These are phyloP conservation scores for Wickerhamomyces silvicola DNA, from an alignment of 805 yeast genomes.

Conservation along the genomic window DNA sequence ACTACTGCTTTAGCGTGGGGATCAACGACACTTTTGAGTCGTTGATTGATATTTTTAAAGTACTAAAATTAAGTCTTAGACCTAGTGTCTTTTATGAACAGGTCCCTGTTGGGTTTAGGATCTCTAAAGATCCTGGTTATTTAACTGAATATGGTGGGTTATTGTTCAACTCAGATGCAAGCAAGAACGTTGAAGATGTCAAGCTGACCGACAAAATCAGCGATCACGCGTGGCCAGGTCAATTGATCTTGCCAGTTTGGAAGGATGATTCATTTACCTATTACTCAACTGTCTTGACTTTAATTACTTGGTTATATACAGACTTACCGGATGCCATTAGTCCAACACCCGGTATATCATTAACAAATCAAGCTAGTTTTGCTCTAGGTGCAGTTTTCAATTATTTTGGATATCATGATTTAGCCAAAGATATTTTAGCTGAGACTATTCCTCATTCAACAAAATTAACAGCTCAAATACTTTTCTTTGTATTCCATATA, in stretches of 20 bases:
- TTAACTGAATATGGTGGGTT: conserved; percentile 80
- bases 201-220: conserved; percentile 45
- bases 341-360: conserved; percentile 88
- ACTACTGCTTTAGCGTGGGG: conserved; percentile 79
- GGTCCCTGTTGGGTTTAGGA: conserved; percentile 57
- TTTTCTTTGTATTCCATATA: conserved; percentile 68
- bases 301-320: conserved; percentile 77
- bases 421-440: conserved; percentile 41
- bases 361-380: conserved; percentile 53
- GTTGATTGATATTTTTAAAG: conserved; percentile 53
- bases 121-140: conserved; percentile 67
- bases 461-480: conserved; percentile 45
- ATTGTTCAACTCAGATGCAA: conserved; percentile 58
- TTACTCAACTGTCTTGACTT: conserved; percentile 28
- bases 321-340: conserved; percentile 85
- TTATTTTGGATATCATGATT: conserved; percentile 31
- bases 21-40: conserved; percentile 51
- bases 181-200: conserved; percentile 36
- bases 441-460: conserved; percentile 40
- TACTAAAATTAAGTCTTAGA: conserved; percentile 67
- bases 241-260: conserved; percentile 76
- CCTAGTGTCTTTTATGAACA: conserved; percentile 71
- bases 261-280: conserved; percentile 36
- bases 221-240: conserved; percentile 82
- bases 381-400: conserved; percentile 23